A percentile compares a stretch with the other conserved stretches of the same genome.
These are phyloP conservation scores for Bretziella fagacearum DNA, from an alignment of 2,329 filamentous ascomycete genomes.

Conservation along the genomic window DNA sequence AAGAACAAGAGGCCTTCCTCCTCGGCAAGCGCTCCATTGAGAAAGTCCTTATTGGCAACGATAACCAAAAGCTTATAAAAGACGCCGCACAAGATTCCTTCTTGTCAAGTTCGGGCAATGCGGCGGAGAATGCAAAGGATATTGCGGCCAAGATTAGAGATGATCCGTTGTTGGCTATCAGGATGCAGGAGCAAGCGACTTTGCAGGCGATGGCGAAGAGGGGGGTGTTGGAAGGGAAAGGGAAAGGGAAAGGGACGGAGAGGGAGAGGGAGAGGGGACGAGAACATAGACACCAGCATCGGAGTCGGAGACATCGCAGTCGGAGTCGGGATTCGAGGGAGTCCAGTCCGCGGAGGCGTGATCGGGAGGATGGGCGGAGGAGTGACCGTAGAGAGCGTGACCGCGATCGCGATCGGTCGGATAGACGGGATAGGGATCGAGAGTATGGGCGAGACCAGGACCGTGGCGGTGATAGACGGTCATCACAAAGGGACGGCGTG, in stretches of 20 bases:
- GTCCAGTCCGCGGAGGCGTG: slow-evolving; percentile 4
- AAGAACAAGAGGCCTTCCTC: slow-evolving; percentile 87
- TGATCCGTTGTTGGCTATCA: slow-evolving; percentile 84
- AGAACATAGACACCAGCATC: slow-evolving; percentile 16
- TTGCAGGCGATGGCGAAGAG: slow-evolving; percentile 65
- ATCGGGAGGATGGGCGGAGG: slow-evolving; percentile 5
- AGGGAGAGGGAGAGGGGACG: slow-evolving; percentile 25
- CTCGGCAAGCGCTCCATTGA: slow-evolving; percentile 88
- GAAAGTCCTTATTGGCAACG: slow-evolving; percentile 58
- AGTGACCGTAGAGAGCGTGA: slow-evolving; percentile 4
- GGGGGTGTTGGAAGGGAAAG: slow-evolving; percentile 35
- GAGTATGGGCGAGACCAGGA: too few species aligned
- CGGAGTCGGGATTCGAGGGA: slow-evolving; percentile 8
- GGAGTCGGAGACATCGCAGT: slow-evolving; percentile 7
- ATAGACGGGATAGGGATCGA: slow-evolving; percentile 1
- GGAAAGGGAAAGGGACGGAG: slow-evolving; percentile 16
- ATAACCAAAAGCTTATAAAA: slow-evolving; percentile 68
- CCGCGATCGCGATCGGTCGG: slow-evolving; percentile 5
- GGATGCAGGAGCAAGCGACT: slow-evolving; percentile 72
- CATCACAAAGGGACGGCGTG: not conserved
- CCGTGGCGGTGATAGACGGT: slow-evolving; percentile 3
- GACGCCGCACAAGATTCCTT: slow-evolving; percentile 42
- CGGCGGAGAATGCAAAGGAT: slow-evolving; percentile 60
- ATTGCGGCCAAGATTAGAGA: slow-evolving; percentile 73
- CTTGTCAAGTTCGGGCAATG: slow-evolving; percentile 34